Conservation (phyloP, 2,329 filamentous ascomycete species). For the Beauveria caledonica region DNA sequence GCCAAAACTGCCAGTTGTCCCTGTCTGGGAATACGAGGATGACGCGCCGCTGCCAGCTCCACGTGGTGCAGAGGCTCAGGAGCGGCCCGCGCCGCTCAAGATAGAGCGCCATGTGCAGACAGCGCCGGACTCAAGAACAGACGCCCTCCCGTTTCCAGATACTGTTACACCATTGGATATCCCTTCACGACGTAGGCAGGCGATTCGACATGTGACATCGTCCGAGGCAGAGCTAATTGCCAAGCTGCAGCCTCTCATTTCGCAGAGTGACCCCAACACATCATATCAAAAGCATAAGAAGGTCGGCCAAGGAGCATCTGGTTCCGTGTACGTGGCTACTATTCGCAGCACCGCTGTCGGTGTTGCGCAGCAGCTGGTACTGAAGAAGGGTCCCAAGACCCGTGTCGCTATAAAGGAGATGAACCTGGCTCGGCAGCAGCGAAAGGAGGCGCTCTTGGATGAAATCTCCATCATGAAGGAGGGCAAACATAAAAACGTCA, state of each 20-base stretch:
- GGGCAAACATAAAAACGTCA: slow-evolving; percentile 94
- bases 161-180: neutral
- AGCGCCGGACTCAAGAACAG: neutral
- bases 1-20: neutral
- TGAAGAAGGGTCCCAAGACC: slow-evolving; percentile 69
- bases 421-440: slow-evolving; percentile 92
- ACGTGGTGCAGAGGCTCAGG: neutral
- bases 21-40: neutral
- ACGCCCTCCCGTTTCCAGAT: neutral
- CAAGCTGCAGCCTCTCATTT: slow-evolving; percentile 86
- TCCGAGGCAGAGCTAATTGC: slow-evolving; percentile 95
- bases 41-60: neutral
- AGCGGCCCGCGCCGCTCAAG: neutral
- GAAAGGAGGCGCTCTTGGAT: slow-evolving; percentile 97
- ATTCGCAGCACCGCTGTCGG: slow-evolving; percentile 84
- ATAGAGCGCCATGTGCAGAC: neutral
- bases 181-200: slow-evolving; percentile 5
- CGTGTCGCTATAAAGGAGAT: slow-evolving; percentile 99
- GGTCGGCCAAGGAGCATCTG: slow-evolving; percentile 95
- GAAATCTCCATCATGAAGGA: slow-evolving; percentile 99
- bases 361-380: slow-evolving; percentile 68
- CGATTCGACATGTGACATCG: slow-evolving; percentile 55
- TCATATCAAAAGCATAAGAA: slow-evolving; percentile 99
- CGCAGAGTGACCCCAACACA: slow-evolving; percentile 84
- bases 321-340: slow-evolving; percentile 97